Conservation (phyloP, 371 early-diverging fungal species). For the Blakeslea trispora region DNA sequence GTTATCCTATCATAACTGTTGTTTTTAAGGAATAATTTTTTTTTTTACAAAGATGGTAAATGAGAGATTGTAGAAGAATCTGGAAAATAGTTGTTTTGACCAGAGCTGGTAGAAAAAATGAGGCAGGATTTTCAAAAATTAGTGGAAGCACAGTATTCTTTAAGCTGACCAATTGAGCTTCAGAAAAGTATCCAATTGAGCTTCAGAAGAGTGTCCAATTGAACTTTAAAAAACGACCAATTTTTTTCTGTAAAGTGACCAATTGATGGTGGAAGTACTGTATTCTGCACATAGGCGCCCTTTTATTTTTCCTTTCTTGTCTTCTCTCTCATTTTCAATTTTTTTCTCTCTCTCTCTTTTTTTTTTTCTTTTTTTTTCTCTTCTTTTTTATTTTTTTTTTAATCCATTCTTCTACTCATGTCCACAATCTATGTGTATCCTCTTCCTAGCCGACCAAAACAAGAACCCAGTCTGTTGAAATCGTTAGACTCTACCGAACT, state of each 20-base stretch:
- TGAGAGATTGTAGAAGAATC: constrained; percentile 4
- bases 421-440: constrained; percentile 20
- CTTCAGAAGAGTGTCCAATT: too few species aligned
- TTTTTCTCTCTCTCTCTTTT: not conserved
- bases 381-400: not conserved
- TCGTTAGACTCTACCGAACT: constrained; percentile 10
- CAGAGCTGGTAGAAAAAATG: not conserved
- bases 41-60: constrained; percentile 2
- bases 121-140: too few species aligned
- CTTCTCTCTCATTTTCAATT: not conserved
- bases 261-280: too few species aligned
- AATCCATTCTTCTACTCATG: constrained; percentile 9
- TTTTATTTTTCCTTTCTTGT: not conserved
- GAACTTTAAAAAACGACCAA: too few species aligned
- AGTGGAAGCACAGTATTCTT: too few species aligned
- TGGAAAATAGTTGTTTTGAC: constrained; percentile 5
- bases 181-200: too few species aligned
- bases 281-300: not conserved
- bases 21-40: not conserved
- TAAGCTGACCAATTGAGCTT: not conserved
- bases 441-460: constrained; percentile 2
- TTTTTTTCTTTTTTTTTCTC: not conserved
- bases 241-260: too few species aligned
- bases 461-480: not conserved
- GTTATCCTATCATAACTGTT: not conserved